Conservation (phyloP, 108 stramenopile genomes). For the Nitzschia inconspicua region DNA sequence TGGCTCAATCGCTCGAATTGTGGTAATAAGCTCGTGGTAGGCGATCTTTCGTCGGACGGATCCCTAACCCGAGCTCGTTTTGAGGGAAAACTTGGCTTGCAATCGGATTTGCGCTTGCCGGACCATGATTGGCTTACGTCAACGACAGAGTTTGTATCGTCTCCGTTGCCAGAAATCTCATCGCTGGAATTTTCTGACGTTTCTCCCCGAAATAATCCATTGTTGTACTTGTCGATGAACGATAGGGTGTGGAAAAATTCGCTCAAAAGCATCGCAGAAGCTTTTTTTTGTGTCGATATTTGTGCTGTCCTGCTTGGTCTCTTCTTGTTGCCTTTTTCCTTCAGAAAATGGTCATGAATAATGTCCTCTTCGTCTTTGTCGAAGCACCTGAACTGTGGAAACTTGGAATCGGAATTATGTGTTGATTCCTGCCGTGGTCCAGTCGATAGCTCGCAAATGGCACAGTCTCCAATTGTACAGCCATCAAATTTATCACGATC, state of each 20-base stretch:
- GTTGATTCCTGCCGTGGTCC: too few relatives aligned
- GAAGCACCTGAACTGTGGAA: not conserved
- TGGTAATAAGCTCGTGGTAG: not conserved
- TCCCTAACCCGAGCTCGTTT: too few relatives aligned
- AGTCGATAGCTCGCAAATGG: too few relatives aligned
- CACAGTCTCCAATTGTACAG: too few relatives aligned
- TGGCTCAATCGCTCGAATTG: not conserved
- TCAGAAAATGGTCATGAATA: not conserved
- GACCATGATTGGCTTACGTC: not conserved
- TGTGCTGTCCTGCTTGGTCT: slow-evolving; percentile 8
- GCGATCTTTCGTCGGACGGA: too few relatives aligned
- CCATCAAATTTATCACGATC: not conserved
- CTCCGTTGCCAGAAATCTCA: not conserved
- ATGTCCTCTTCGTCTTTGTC: not conserved
- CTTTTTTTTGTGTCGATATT: slow-evolving; percentile 3
- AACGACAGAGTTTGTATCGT: not conserved
- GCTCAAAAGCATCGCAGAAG: slow-evolving; percentile 8
- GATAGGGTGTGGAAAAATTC: slow-evolving; percentile 10
- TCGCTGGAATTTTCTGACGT: too few relatives aligned
- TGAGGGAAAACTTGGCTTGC: too few relatives aligned
- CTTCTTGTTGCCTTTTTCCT: not conserved
- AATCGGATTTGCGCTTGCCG: too few relatives aligned
- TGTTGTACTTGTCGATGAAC: slow-evolving; percentile 18
- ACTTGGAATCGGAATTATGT: too few relatives aligned
- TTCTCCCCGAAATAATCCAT: not conserved